phyloP scores from a whole-genome alignment of 441 rosid genomes.

The Pelargonium cotyledonis region DNA sequence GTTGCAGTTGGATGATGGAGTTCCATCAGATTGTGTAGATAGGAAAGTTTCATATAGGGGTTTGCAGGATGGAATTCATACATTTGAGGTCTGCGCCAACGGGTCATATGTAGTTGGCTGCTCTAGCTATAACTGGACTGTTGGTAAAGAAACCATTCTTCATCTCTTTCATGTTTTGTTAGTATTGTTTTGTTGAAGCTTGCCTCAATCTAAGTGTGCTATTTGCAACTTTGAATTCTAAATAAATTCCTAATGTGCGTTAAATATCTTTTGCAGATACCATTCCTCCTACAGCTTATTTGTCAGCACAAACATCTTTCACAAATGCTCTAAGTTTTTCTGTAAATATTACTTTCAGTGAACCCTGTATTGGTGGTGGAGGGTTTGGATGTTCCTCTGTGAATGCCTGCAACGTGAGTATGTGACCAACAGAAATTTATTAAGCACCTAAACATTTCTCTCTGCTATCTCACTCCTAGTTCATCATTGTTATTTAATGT shows the following conservation, averaged over 20 bases:
- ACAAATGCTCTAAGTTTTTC: constrained; percentile 71
- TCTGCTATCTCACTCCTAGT: constrained; percentile 1
- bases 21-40: constrained; percentile 46
- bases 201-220: too few relatives aligned
- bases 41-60: constrained; percentile 41
- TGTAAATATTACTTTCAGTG: constrained; percentile 66
- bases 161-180: constrained; percentile 14
- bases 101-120: constrained; percentile 50
- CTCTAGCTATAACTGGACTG: constrained; percentile 58
- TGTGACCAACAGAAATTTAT: constrained; percentile 28
- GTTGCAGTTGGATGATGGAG: constrained; percentile 65
- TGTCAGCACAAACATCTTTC: constrained; percentile 56
- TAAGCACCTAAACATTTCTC: constrained; percentile 1
- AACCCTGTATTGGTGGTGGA: constrained; percentile 66
- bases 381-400: constrained; percentile 77
- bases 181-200: background rate
- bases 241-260: constrained; percentile 16
- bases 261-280: constrained; percentile 51
- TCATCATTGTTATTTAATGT: background rate
- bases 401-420: constrained; percentile 88
- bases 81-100: constrained; percentile 63
- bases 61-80: constrained; percentile 67
- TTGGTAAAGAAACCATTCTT: constrained; percentile 53
- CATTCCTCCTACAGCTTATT: constrained; percentile 62
- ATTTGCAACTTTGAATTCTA: background rate